phyloP scores from a whole-genome alignment of 805 yeast genomes.

The Metschnikowia matae region DNA sequence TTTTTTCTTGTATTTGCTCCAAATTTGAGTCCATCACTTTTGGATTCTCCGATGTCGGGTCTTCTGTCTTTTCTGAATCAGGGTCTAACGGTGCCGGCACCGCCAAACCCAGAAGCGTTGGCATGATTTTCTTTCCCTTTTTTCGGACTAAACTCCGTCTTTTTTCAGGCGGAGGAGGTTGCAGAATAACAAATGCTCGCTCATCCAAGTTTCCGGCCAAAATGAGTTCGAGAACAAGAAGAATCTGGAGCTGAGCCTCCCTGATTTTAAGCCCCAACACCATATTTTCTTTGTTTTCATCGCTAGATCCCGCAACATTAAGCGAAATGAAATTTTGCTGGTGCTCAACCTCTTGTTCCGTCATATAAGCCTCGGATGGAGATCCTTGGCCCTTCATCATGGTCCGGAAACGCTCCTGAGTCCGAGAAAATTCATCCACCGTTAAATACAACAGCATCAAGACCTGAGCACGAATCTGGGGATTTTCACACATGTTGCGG shows the following conservation, averaged over 20 bases:
- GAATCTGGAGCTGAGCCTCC: slow-evolving; percentile 54
- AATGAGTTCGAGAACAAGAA: slow-evolving; percentile 46
- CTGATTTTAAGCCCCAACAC: slow-evolving; percentile 45
- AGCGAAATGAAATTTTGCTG: neutral
- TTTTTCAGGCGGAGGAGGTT: slow-evolving; percentile 5
- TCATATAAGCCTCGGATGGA: neutral
- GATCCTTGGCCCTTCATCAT: neutral
- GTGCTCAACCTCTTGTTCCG: neutral
- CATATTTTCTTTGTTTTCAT: slow-evolving; percentile 24
- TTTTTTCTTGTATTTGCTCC: too few relatives aligned
- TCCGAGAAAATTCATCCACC: slow-evolving; percentile 20
- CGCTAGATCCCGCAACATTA: neutral
- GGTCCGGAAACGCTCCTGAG: slow-evolving; percentile 1
- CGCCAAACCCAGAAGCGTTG: slow-evolving; percentile 43
- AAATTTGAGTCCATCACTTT: too few relatives aligned
- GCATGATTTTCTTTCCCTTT: slow-evolving; percentile 26
- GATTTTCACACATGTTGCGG: slow-evolving; percentile 36
- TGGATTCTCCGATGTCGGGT: too few relatives aligned
- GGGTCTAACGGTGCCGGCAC: slow-evolving; percentile 12
- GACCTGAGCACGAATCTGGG: slow-evolving; percentile 16
- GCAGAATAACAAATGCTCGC: slow-evolving; percentile 25
- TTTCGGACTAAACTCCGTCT: slow-evolving; percentile 22
- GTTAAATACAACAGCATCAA: slow-evolving; percentile 31
- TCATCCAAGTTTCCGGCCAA: slow-evolving; percentile 32
- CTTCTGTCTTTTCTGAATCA: too few relatives aligned